These are phyloP conservation scores for Coniella vitis DNA, from an alignment of 2,329 filamentous ascomycete genomes.

Conservation along the genomic window DNA sequence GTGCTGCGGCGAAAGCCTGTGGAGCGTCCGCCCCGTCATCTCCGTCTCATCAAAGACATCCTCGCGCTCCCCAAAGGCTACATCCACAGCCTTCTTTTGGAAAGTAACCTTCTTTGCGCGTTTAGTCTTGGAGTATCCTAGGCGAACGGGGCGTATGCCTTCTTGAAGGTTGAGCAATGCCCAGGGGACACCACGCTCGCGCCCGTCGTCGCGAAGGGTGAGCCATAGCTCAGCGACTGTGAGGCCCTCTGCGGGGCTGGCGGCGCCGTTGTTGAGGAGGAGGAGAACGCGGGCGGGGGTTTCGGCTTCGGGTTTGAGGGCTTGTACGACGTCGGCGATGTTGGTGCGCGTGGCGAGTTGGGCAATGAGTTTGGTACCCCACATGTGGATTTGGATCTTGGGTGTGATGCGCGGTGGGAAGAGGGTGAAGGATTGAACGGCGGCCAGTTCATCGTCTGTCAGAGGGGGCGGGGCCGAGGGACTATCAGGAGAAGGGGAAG, in stretches of 20 bases:
- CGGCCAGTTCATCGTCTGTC: constrained; percentile 24
- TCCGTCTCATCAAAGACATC: not conserved
- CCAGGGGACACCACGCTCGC: constrained; percentile 34
- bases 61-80: constrained; percentile 10
- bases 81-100: constrained; percentile 13
- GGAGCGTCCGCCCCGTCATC: not conserved
- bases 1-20: not conserved
- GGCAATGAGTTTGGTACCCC: constrained; percentile 19
- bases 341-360: constrained; percentile 14
- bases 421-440: constrained; percentile 43
- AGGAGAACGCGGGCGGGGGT: constrained; percentile 28
- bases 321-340: constrained; percentile 19
- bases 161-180: constrained; percentile 19
- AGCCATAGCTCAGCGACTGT: constrained; percentile 27
- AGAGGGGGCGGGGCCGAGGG: constrained; percentile 33
- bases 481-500: constrained; percentile 23
- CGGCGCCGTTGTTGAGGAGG: constrained; percentile 25
- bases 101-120: constrained; percentile 1
- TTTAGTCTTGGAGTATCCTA: not conserved
- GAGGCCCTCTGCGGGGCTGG: constrained; percentile 21
- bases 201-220: constrained; percentile 37
- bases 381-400: constrained; percentile 14
- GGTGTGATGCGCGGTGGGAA: constrained; percentile 32
- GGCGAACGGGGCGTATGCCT: constrained; percentile 17
- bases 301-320: constrained; percentile 18